Evolutionary conservation across 495 filamentous ascomycete species (phyloP), one percentile per base, ranked within the genome.

Genomic region (Xeromyces bisporus): DNA sequence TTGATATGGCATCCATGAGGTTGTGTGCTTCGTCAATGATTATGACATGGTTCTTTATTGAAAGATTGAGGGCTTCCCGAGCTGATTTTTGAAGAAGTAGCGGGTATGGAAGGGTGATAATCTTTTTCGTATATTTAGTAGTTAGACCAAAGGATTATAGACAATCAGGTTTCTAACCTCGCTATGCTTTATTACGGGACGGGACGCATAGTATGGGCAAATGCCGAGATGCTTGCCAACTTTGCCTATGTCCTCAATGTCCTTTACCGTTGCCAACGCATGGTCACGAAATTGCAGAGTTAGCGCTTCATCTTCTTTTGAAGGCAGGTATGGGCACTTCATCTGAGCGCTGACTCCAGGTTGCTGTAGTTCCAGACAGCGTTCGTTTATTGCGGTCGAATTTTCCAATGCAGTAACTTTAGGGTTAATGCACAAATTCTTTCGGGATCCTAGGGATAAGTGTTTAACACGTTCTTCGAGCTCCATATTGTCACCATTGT

Each of bases 21-120:
- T 97, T 97, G 47, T 97, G 89, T 1, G 91, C 89, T 57, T 97
- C 89, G 43, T 97, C 89, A 39, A 97, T 81, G 26, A 97, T 78
- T 14, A 97, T 69, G 1, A 96, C 64, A 48, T 93, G 86, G 5
- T 71, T 77, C 41, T 86, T 84, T 7, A 97, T 53, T 17, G 80
- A 89, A 13, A 97, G 66, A 18, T 74, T 73, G 2, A 97, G 66
- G 3, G 89, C 83, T 34, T 96, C 85, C 26, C 89, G 65, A 3
- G 89, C 87, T 16, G 80, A 85, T 43, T 76, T 78, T 42, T 96
- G 89, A 16, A 97, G 60, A 0, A 97, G 63, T 14, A 96, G 51
- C 10, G 84, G 89, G 52, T 97, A 97, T 13, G 89, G 89, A 25
- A 97, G 62, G 0, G 91, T 94, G 18, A 96, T 73, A 31, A 97